Conservation (phyloP, 345 rosid species). For the Gynandropsis gynandra region DNA sequence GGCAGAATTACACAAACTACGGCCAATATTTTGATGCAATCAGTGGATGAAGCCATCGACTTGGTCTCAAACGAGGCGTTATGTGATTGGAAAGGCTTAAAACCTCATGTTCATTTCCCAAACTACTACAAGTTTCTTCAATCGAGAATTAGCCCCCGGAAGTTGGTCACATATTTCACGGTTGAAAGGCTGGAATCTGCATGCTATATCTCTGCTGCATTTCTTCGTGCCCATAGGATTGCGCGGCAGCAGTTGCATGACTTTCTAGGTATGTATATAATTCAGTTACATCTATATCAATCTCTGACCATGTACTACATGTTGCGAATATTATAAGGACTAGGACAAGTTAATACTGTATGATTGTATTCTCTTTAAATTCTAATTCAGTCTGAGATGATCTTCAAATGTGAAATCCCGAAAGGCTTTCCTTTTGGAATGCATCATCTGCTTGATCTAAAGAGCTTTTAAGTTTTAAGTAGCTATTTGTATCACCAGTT, state of each 20-base stretch:
- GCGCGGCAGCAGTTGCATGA: constrained; percentile 71
- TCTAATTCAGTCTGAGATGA: too few relatives aligned
- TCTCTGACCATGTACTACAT: too few relatives aligned
- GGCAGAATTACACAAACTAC: constrained; percentile 70
- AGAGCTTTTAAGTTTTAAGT: too few relatives aligned
- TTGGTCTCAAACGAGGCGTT: constrained; percentile 45
- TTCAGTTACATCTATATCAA: not conserved
- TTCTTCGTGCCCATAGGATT: constrained; percentile 90
- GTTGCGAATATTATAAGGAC: not conserved
- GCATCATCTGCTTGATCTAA: too few relatives aligned
- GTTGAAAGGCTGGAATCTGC: constrained; percentile 84
- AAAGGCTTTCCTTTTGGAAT: too few relatives aligned
- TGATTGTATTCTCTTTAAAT: too few relatives aligned
- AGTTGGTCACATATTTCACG: constrained; percentile 69
- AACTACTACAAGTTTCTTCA: constrained; percentile 70
- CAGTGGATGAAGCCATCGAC: constrained; percentile 94
- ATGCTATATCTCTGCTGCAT: constrained; percentile 89
- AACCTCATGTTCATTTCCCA: constrained; percentile 57
- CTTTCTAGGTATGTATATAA: constrained; percentile 55
- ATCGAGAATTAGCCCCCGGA: constrained; percentile 46
- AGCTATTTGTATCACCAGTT: too few relatives aligned
- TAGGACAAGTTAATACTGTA: not conserved
- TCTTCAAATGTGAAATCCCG: too few relatives aligned
- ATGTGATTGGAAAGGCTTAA: constrained; percentile 89
- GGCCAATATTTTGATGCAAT: constrained; percentile 81